These are phyloP conservation scores for Xylariales sp. DNA, from an alignment of 2,329 filamentous ascomycete species.

Conservation along the genomic window DNA sequence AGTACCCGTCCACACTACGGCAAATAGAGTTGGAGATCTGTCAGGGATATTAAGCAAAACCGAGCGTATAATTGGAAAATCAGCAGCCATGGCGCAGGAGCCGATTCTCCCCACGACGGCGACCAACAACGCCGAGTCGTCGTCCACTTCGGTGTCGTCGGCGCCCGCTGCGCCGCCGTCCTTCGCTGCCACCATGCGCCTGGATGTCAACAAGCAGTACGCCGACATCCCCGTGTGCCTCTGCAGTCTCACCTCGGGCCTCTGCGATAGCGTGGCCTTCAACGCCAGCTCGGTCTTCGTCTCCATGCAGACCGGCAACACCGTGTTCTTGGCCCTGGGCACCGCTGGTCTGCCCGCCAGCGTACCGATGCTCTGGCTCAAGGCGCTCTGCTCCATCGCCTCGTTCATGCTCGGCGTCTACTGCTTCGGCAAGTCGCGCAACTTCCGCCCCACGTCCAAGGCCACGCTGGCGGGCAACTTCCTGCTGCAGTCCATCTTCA, in stretches of 20 bases:
- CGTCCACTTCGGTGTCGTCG: not conserved
- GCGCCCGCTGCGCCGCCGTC: not conserved
- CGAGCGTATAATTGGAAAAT: too few relatives aligned
- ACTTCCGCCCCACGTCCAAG: slow-evolving; percentile 31
- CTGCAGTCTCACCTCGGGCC: slow-evolving; percentile 32
- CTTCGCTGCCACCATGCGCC: not conserved
- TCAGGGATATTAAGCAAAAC: too few relatives aligned
- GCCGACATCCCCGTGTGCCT: slow-evolving; percentile 33
- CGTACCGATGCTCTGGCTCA: slow-evolving; percentile 48
- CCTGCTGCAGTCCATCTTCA: slow-evolving; percentile 43
- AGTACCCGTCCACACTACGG: too few relatives aligned
- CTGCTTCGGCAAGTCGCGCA: slow-evolving; percentile 32
- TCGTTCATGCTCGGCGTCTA: slow-evolving; percentile 51
- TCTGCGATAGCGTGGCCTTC: slow-evolving; percentile 36
- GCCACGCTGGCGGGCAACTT: slow-evolving; percentile 44
- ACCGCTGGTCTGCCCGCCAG: slow-evolving; percentile 45
- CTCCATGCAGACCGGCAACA: slow-evolving; percentile 51
- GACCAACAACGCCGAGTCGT: slow-evolving; percentile 6
- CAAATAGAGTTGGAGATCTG: too few relatives aligned
- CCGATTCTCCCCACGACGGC: slow-evolving; percentile 6
- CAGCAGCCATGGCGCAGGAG: slow-evolving; percentile 4
- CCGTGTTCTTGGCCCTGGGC: slow-evolving; percentile 58
- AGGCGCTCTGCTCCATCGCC: slow-evolving; percentile 46
- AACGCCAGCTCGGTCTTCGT: slow-evolving; percentile 34
- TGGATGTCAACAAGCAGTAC: slow-evolving; percentile 8